A percentile compares a stretch with the other conserved stretches of the same genome.
phyloP scores from a whole-genome alignment of 768 basidiomycete genomes.

The Suillus placidus region DNA sequence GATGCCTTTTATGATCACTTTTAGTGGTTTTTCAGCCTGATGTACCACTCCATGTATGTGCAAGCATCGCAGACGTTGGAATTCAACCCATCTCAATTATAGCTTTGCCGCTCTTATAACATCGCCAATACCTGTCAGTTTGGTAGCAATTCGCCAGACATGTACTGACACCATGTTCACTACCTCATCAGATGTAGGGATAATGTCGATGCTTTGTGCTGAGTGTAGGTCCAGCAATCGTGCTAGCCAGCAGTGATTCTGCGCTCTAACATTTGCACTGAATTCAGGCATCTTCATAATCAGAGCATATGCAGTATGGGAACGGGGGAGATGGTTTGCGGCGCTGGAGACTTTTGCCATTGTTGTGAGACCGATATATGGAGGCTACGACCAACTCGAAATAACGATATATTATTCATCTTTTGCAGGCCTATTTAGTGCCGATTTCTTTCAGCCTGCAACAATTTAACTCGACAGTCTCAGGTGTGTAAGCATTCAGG shows the following conservation, averaged over 20 bases:
- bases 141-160: too few relatives aligned
- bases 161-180: neutral
- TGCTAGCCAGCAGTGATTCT: neutral
- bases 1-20: neutral
- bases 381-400: neutral
- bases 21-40: conserved; percentile 1
- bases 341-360: neutral
- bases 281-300: neutral
- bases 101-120: conserved; percentile 3
- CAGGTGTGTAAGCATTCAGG: neutral
- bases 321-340: neutral
- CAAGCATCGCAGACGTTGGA: neutral
- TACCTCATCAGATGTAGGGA: neutral
- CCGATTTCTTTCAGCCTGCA: neutral
- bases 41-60: neutral
- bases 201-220: neutral
- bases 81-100: neutral
- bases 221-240: neutral
- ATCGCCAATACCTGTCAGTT: neutral
- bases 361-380: neutral
- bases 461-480: neutral
- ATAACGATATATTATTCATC: neutral
- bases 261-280: neutral
- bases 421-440: neutral
- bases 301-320: conserved; percentile 1